Conservation (phyloP, 2,329 filamentous ascomycete species). For the Cladophialophora carrionii region DNA sequence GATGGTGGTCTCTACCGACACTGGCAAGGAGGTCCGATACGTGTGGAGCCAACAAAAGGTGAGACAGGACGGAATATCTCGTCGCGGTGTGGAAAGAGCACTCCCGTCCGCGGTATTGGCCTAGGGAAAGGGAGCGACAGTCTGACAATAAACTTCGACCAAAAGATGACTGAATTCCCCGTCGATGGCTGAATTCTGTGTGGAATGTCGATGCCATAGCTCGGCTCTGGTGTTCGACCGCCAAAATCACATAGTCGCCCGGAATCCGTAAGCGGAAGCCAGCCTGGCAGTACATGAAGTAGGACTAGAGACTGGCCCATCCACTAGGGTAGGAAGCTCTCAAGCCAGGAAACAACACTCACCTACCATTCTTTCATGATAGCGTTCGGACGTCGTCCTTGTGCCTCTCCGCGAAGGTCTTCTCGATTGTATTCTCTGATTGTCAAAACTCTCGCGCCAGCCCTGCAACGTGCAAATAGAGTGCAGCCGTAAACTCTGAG, state of each 20-base stretch:
- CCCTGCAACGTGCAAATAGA: neutral
- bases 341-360: neutral
- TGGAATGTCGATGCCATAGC: neutral
- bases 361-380: neutral
- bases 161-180: neutral
- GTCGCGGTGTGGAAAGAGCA: neutral
- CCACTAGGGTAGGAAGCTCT: neutral
- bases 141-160: neutral
- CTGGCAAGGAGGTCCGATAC: too few species aligned
- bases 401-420: neutral
- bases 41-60: too few species aligned
- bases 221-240: neutral
- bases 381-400: neutral
- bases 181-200: neutral
- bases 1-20: too few species aligned
- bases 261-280: neutral
- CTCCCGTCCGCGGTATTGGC: neutral
- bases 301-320: neutral
- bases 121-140: neutral
- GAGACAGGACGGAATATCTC: too few species aligned
- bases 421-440: neutral
- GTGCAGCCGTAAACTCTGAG: neutral
- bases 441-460: neutral
- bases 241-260: neutral
- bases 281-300: neutral